These are phyloP conservation scores for Claviceps sp. DNA, from an alignment of 2,329 filamentous ascomycete species.

Conservation along the genomic window DNA sequence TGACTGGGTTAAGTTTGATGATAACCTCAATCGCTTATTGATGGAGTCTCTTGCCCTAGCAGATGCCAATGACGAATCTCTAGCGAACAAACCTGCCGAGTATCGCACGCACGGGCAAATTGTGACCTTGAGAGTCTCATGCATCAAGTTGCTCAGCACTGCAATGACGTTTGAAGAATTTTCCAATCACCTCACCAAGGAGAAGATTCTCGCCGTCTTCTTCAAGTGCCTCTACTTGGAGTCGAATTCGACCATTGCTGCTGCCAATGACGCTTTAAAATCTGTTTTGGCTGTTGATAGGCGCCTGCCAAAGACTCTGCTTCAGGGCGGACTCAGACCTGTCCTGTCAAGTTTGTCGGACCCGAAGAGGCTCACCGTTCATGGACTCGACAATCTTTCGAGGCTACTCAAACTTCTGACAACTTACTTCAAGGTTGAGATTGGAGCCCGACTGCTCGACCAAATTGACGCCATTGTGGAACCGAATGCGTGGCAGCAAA, in stretches of 20 bases:
- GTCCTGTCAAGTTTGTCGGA: constrained; percentile 96
- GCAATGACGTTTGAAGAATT: constrained; percentile 92
- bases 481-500: constrained; percentile 64
- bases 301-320: constrained; percentile 85
- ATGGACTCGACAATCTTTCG: constrained; percentile 82
- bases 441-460: constrained; percentile 81
- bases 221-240: constrained; percentile 96
- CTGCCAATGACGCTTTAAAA: constrained; percentile 80
- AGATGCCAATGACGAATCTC: constrained; percentile 83
- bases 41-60: constrained; percentile 89
- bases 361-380: constrained; percentile 74
- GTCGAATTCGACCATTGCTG: constrained; percentile 81
- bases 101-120: constrained; percentile 94
- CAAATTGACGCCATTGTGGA: constrained; percentile 89
- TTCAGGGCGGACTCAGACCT: constrained; percentile 85
- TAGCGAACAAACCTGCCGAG: constrained; percentile 86
- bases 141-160: constrained; percentile 82
- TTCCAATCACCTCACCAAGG: constrained; percentile 52
- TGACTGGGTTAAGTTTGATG: constrained; percentile 83
- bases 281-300: constrained; percentile 78
- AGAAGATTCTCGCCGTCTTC: constrained; percentile 80
- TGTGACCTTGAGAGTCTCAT: constrained; percentile 79
- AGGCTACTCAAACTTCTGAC: constrained; percentile 81
- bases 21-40: constrained; percentile 75
- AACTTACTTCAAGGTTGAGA: constrained; percentile 98